Base-by-base conservation (phyloP, 2,329 filamentous ascomycete species). In the Xylariomycetidae sp. region DNA sequence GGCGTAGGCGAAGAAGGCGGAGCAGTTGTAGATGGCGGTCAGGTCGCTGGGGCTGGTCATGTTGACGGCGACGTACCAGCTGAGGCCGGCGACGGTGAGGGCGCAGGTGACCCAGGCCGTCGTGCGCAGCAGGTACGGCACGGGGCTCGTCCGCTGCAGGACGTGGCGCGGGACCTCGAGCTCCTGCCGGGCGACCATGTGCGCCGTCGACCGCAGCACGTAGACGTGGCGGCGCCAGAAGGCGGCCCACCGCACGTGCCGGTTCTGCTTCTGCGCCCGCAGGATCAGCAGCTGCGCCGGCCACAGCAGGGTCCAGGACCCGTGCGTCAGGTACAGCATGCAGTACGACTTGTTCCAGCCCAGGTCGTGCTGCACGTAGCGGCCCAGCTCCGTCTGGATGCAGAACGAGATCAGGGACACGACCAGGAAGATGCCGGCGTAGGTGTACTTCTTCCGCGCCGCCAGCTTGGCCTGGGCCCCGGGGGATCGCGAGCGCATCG, bases 1-100 rank as follows among this genome's bases (percentile, higher is more conserved):
- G 10, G 87, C 90, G 57, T 98, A 98, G 30, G 92, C 92, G 59
- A 98, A 98, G 64, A 98, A 98, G 38, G 92, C 90, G 33, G 87
- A 94, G 70, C 92, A 98, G 65, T 98, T 98, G 74, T 98, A 98
- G 50, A 98, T 98, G 34, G 92, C 92, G 1, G 92, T 98, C 50
- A 98, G 65, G 60, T 98, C 92, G 46, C 85, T 88, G 3, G 92
- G 85, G 4, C 86, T 95, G 1, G 92, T 98, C 69, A 95, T 66
- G 62, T 88, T 86, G 38, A 98, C 90, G 12, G 92, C 90, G 22
- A 97, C 72, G 54, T 97, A 98, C 92, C 92, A 98, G 51, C 84
- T 90, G 33, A 89, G 77, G 16, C 92, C 92, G 1, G 90, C 92
- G 25, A 97, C 69, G 3, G 92, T 98, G 37, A 98, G 71, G 6